Conservation (phyloP, 768 basidiomycete genomes). For the Mycena metata region DNA sequence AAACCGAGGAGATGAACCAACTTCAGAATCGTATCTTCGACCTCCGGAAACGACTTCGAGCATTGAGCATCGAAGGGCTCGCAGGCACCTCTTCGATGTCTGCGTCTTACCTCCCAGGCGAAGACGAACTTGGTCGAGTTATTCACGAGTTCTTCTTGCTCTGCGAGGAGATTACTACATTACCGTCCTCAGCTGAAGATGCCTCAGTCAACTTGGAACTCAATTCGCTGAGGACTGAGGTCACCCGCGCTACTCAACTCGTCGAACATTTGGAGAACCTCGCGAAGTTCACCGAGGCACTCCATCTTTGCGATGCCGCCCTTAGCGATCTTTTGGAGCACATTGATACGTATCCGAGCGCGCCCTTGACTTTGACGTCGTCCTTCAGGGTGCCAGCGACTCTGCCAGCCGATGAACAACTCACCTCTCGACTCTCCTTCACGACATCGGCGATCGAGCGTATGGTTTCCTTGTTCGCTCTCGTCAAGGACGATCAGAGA, state of each 20-base stretch:
- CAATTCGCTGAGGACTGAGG: slow-evolving; percentile 70
- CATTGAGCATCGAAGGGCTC: slow-evolving; percentile 71
- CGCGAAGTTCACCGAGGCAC: slow-evolving; percentile 62
- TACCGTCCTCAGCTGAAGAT: slow-evolving; percentile 62
- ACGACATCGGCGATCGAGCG: slow-evolving; percentile 66
- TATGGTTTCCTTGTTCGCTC: slow-evolving; percentile 56
- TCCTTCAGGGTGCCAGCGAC: slow-evolving; percentile 57
- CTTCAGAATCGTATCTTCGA: slow-evolving; percentile 64
- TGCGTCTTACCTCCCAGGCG: slow-evolving; percentile 59
- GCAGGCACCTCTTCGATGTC: slow-evolving; percentile 50
- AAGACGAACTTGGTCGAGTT: slow-evolving; percentile 62
- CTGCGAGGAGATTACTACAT: slow-evolving; percentile 55
- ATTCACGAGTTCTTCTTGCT: slow-evolving; percentile 62
- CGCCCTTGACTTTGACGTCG: slow-evolving; percentile 66
- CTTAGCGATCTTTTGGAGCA: slow-evolving; percentile 90
- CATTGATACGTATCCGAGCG: slow-evolving; percentile 84
- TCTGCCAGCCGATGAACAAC: slow-evolving; percentile 75
- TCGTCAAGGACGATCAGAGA: slow-evolving; percentile 70
- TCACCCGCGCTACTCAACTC: slow-evolving; percentile 63
- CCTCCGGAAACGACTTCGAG: slow-evolving; percentile 71
- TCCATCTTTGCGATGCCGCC: slow-evolving; percentile 76
- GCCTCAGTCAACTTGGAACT: slow-evolving; percentile 67
- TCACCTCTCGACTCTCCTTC: slow-evolving; percentile 73
- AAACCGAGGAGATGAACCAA: slow-evolving; percentile 57
- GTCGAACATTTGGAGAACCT: slow-evolving; percentile 68